phyloP scores from a whole-genome alignment of 2,329 filamentous ascomycete species.

The Verticillium tricorpus region DNA sequence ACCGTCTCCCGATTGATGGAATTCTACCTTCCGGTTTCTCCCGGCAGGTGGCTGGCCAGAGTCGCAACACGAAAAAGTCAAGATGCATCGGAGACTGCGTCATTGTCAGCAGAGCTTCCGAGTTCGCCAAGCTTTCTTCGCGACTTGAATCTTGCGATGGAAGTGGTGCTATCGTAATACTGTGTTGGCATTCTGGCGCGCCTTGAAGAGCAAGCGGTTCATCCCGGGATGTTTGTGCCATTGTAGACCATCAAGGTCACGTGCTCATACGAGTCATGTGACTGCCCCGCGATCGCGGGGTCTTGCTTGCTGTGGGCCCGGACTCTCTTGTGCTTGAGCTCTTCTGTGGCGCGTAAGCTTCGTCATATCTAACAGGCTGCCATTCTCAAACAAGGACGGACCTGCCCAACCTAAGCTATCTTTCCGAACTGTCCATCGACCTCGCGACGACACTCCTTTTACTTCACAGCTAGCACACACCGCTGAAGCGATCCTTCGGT shows the following conservation, averaged over 20 bases:
- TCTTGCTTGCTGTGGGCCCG: not conserved
- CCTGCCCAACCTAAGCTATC: not conserved
- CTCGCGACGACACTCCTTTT: not conserved
- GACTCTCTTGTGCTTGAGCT: not conserved
- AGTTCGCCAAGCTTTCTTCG: not conserved
- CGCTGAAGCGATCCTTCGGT: not conserved
- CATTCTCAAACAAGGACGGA: not conserved
- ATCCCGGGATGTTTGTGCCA: too few relatives aligned
- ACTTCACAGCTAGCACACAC: too few relatives aligned
- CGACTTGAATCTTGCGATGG: not conserved
- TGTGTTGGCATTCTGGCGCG: too few relatives aligned
- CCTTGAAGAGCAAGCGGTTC: too few relatives aligned
- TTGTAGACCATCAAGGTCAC: not conserved
- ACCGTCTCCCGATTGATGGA: not conserved
- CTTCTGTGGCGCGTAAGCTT: not conserved
- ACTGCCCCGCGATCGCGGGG: not conserved
- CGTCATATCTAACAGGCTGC: not conserved
- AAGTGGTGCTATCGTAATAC: too few relatives aligned
- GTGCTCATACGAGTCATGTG: not conserved
- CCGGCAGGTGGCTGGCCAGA: not conserved
- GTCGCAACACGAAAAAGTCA: not conserved
- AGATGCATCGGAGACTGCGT: conserved; percentile 5
- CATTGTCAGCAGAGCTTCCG: not conserved
- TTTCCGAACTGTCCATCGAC: not conserved
- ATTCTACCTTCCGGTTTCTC: conserved; percentile 5